Conservation (phyloP, 2,329 filamentous ascomycete genomes). For the Didymella exigua region DNA sequence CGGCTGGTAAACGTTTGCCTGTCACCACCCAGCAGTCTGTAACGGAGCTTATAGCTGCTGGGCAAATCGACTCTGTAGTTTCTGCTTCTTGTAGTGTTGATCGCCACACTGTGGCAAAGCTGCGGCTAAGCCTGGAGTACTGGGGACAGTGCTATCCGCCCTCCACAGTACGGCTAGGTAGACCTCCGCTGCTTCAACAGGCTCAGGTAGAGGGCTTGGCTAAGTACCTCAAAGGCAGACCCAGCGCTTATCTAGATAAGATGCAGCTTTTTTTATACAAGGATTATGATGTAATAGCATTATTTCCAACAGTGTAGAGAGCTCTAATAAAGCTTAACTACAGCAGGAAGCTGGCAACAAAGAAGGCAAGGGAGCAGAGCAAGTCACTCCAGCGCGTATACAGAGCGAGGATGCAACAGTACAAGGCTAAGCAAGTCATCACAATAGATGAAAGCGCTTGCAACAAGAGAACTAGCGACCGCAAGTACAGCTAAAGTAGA, state of each 20-base stretch:
- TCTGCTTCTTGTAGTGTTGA: not conserved
- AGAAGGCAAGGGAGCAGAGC: not conserved
- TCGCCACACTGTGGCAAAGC: not conserved
- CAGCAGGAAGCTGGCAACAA: not conserved
- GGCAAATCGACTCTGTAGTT: not conserved
- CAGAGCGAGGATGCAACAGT: not conserved
- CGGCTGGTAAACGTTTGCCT: not conserved
- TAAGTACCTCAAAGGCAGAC: too few species aligned
- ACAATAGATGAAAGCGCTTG: not conserved
- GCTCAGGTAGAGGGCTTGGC: not conserved
- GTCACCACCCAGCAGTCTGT: not conserved
- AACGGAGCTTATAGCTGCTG: not conserved
- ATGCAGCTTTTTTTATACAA: not conserved
- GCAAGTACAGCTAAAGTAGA: not conserved
- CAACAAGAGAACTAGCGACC: not conserved
- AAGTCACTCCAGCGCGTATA: not conserved
- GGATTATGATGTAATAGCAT: not conserved
- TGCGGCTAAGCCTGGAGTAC: constrained; percentile 6
- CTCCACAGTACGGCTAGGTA: not conserved
- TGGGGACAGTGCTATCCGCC: not conserved
- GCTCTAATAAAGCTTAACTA: not conserved
- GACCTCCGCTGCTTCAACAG: not conserved
- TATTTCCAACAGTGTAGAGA: not conserved
- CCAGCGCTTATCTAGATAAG: not conserved
- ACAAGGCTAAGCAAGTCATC: not conserved